These are phyloP conservation scores for Coleophoma crateriformis DNA, from an alignment of 2,329 filamentous ascomycete genomes.

Conservation along the genomic window DNA sequence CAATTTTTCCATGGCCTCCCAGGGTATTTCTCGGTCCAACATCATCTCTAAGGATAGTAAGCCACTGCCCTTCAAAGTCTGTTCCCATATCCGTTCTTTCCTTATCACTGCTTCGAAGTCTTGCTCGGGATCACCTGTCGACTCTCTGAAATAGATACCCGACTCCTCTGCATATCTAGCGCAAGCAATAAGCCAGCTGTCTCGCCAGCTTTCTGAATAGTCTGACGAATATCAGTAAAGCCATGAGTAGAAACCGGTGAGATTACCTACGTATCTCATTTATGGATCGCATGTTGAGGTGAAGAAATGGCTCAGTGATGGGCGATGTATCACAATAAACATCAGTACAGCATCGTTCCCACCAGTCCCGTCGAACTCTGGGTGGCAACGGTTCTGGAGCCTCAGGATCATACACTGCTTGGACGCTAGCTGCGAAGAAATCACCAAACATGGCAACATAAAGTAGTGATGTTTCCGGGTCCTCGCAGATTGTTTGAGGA, in stretches of 20 bases:
- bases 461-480: not conserved
- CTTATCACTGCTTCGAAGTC: not conserved
- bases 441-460: not conserved
- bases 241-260: not conserved
- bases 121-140: not conserved
- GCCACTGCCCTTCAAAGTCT: not conserved
- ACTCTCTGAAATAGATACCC: not conserved
- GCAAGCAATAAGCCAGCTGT: not conserved
- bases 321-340: not conserved
- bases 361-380: not conserved
- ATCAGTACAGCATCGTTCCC: not conserved
- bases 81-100: not conserved
- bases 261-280: not conserved
- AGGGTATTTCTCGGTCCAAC: not conserved
- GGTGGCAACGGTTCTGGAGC: not conserved
- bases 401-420: not conserved
- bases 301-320: not conserved
- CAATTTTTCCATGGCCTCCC: not conserved
- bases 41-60: not conserved
- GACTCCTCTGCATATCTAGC: not conserved
- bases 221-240: too few relatives aligned
- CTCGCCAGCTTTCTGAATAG: not conserved
- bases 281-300: not conserved
- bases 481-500: not conserved
- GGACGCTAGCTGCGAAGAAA: not conserved